Conservation (phyloP, 768 basidiomycete species). For the Hericium erinaceus region DNA sequence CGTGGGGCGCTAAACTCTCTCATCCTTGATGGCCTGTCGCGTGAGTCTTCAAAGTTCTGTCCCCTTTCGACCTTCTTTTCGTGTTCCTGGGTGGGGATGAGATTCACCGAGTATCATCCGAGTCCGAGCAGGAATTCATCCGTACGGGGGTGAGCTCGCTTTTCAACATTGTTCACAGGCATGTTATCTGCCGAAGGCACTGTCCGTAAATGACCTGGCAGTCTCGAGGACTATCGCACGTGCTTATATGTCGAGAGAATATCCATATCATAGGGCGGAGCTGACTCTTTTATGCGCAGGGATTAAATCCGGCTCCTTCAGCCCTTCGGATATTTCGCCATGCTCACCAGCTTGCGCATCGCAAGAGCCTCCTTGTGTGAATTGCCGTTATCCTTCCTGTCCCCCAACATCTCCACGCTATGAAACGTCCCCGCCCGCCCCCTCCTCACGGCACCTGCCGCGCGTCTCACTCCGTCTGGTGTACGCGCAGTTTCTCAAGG, state of each 20-base stretch:
- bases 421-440: not conserved
- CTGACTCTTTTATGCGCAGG: constrained; percentile 22
- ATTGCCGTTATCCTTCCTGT: constrained; percentile 23
- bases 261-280: not conserved
- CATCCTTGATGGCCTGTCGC: constrained; percentile 38
- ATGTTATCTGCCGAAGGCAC: no score
- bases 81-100: not conserved
- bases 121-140: no score
- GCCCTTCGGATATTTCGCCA: constrained; percentile 42
- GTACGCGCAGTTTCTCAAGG: constrained; percentile 45
- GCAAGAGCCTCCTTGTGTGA: constrained; percentile 28
- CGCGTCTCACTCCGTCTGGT: constrained; percentile 33
- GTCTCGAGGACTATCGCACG: no score
- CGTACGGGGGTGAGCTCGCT: no score
- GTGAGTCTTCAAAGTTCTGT: constrained; percentile 31
- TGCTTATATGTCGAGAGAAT: no score
- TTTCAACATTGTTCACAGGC: no score
- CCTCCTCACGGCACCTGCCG: constrained; percentile 22
- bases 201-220: no score
- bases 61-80: not conserved
- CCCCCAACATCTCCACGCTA: constrained; percentile 6
- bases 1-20: constrained; percentile 28
- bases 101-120: no score
- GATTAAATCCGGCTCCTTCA: constrained; percentile 34
- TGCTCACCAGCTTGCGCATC: constrained; percentile 40